A percentile compares a stretch with the other conserved stretches of the same genome.
Evolutionary conservation across 2,329 filamentous ascomycete genomes (phyloP).

Genomic region (Huntiella omanensis): DNA sequence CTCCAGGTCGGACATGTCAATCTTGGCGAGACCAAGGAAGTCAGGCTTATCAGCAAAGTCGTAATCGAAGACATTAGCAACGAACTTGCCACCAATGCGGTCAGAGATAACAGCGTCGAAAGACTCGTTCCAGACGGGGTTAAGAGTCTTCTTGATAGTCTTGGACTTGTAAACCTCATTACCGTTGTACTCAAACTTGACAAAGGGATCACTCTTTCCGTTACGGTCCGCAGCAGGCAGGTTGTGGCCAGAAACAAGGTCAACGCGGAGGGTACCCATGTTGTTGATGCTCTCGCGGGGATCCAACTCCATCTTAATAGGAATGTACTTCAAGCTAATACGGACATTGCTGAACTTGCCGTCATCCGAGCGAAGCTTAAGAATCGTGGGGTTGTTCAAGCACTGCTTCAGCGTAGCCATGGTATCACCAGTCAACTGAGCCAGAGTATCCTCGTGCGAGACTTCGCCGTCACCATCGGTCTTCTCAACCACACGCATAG

Average conservation of each 20-base stretch:
- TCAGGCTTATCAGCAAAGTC: constrained; percentile 94
- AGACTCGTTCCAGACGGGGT: constrained; percentile 89
- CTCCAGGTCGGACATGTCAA: constrained; percentile 63
- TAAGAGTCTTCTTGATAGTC: constrained; percentile 86
- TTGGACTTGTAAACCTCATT: constrained; percentile 90
- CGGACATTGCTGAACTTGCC: constrained; percentile 63
- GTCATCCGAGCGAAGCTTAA: constrained; percentile 61
- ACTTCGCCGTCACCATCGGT: constrained; percentile 52
- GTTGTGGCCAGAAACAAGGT: constrained; percentile 68
- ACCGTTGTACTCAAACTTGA: constrained; percentile 80
- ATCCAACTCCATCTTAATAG: constrained; percentile 83
- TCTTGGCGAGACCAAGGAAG: constrained; percentile 57
- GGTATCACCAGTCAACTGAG: constrained; percentile 69
- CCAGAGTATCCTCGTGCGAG: constrained; percentile 56
- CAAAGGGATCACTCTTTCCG: constrained; percentile 92
- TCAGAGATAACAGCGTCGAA: constrained; percentile 75
- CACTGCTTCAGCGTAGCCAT: constrained; percentile 75
- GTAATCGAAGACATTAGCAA: constrained; percentile 77
- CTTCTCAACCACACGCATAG: constrained; percentile 68
- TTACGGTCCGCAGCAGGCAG: constrained; percentile 91
- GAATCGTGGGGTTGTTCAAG: constrained; percentile 72
- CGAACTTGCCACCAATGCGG: constrained; percentile 67
- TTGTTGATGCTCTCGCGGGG: constrained; percentile 97
- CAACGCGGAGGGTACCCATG: constrained; percentile 87
- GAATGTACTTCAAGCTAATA: constrained; percentile 86